phyloP scores from a whole-genome alignment of 176 grass and related monocot genomes.

The Carex myosuroides region DNA sequence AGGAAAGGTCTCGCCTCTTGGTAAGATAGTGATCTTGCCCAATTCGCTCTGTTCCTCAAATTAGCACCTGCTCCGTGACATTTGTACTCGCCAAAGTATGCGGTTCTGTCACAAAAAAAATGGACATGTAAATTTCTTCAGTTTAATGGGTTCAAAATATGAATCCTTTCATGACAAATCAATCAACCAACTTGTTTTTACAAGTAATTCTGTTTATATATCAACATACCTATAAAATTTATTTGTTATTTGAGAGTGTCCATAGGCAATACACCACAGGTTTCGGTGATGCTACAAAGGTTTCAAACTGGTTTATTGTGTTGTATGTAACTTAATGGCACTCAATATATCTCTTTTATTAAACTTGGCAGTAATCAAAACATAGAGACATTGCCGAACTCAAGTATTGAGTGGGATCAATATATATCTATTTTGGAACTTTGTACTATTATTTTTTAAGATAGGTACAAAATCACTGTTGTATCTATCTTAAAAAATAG shows the following conservation, averaged over 20 bases:
- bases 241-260: neutral
- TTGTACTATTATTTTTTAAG: too few species aligned
- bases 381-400: neutral
- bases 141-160: neutral
- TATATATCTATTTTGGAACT: too few species aligned
- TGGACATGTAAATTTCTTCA: neutral
- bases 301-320: neutral
- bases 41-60: slow-evolving; percentile 42
- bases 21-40: slow-evolving; percentile 74
- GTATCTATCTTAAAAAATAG: too few species aligned
- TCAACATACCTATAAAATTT: neutral
- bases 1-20: slow-evolving; percentile 66
- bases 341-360: neutral
- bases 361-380: neutral
- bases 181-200: too few species aligned
- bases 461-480: too few species aligned
- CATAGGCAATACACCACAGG: neutral
- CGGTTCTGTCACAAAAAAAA: slow-evolving; percentile 43
- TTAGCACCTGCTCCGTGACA: slow-evolving; percentile 66
- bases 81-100: slow-evolving; percentile 66
- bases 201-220: too few species aligned
- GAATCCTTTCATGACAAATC: neutral
- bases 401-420: neutral
- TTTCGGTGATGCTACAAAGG: neutral
- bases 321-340: neutral